These are phyloP conservation scores for Kwoniella dendrophila DNA, from an alignment of 768 basidiomycete genomes.

Conservation along the genomic window DNA sequence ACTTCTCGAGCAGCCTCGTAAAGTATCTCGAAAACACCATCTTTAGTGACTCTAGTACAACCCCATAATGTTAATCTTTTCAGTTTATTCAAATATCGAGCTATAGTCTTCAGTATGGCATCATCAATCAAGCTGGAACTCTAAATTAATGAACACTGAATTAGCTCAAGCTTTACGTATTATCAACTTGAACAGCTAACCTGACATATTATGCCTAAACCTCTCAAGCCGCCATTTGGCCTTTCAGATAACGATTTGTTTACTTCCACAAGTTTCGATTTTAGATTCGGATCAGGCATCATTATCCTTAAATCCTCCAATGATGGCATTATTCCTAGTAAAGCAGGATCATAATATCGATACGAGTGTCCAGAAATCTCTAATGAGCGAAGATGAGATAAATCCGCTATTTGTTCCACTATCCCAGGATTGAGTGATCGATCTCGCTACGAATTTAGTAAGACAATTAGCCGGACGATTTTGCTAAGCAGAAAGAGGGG, in stretches of 20 bases:
- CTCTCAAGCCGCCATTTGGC: conserved; percentile 30
- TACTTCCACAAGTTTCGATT: conserved; percentile 23
- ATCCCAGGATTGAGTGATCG: conserved; percentile 36
- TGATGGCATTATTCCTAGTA: conserved; percentile 29
- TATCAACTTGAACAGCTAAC: conserved; percentile 15
- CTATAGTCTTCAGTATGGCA: conserved; percentile 29
- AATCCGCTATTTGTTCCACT: conserved; percentile 26
- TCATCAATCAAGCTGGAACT: conserved; percentile 45
- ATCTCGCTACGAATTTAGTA: conserved; percentile 29
- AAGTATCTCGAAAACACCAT: conserved; percentile 34
- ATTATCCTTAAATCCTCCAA: conserved; percentile 45
- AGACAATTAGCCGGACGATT: neutral
- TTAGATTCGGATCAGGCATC: conserved; percentile 45
- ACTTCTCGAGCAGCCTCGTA: conserved; percentile 27
- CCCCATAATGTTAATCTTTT: conserved; percentile 42
- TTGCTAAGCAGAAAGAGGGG: neutral
- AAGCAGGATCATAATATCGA: conserved; percentile 38
- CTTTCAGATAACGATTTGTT: conserved; percentile 22
- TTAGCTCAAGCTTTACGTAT: neutral
- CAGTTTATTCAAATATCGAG: conserved; percentile 26
- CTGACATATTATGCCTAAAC: conserved; percentile 39
- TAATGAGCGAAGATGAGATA: conserved; percentile 32
- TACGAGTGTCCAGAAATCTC: conserved; percentile 48
- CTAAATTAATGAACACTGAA: conserved; percentile 12
- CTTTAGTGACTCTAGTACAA: conserved; percentile 38